Evolutionary conservation across 345 rosid species (phyloP).

Genomic region (Rhizophora mangle): DNA sequence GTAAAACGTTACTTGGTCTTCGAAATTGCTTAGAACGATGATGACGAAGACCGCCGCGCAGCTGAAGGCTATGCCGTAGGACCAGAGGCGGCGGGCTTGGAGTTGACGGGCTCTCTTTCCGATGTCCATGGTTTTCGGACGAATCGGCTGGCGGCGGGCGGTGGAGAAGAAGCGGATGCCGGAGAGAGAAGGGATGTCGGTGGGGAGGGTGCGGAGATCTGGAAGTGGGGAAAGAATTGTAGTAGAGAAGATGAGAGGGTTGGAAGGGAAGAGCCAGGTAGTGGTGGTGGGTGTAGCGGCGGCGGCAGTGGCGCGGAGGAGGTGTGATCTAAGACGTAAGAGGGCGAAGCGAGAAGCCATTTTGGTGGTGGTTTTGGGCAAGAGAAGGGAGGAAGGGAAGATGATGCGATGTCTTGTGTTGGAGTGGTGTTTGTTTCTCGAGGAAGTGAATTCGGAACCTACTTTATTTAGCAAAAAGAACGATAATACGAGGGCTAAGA

Average conservation of each 20-base stretch:
- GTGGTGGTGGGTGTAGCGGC: slow-evolving; percentile 24
- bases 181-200: slow-evolving; percentile 19
- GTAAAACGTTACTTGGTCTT: slow-evolving; percentile 86
- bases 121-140: slow-evolving; percentile 64
- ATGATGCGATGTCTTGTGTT: too few species aligned
- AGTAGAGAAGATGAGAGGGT: slow-evolving; percentile 21
- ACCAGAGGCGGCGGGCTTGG: slow-evolving; percentile 88
- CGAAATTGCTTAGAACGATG: slow-evolving; percentile 75
- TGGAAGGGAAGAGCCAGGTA: slow-evolving; percentile 19
- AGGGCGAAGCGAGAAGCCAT: slow-evolving; percentile 59
- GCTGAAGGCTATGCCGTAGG: slow-evolving; percentile 83
- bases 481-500: too few species aligned
- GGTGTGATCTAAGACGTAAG: slow-evolving; percentile 53
- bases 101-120: slow-evolving; percentile 85
- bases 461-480: too few species aligned
- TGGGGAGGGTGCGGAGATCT: slow-evolving; percentile 28
- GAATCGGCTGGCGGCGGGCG: slow-evolving; percentile 52
- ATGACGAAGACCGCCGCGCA: slow-evolving; percentile 85
- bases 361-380: too few species aligned
- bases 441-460: slow-evolving; percentile 2
- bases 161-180: slow-evolving; percentile 58
- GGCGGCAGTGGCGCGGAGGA: slow-evolving; percentile 18
- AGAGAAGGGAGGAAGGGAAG: too few species aligned
- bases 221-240: slow-evolving; percentile 18
- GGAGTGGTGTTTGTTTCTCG: slow-evolving; percentile 3